These are phyloP conservation scores for Streptanthus diversifolius DNA, from an alignment of 345 rosid species.

Conservation along the genomic window DNA sequence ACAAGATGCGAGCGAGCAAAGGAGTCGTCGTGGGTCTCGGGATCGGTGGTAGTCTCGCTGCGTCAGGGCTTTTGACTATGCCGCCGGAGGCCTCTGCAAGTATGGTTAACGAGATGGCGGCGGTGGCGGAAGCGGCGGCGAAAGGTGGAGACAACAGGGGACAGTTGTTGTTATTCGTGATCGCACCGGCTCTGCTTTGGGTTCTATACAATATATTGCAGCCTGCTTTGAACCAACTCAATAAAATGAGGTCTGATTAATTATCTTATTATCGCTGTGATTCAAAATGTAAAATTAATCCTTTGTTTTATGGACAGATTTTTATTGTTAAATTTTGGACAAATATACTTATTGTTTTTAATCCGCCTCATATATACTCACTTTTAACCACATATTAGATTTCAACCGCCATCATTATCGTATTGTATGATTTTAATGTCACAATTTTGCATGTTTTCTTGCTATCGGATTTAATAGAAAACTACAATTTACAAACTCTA, in stretches of 20 bases:
- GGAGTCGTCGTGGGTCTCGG: conserved; percentile 74
- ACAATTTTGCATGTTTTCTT: no score
- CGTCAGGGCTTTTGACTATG: conserved; percentile 45
- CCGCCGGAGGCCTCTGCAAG: conserved; percentile 60
- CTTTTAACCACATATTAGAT: background rate
- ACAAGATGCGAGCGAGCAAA: conserved; percentile 62
- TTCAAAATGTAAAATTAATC: conserved; percentile 29
- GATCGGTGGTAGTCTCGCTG: conserved; percentile 64
- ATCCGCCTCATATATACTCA: background rate
- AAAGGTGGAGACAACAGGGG: conserved; percentile 65
- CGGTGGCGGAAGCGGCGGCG: conserved; percentile 40
- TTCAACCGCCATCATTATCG: background rate
- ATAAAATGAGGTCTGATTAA: conserved; percentile 70
- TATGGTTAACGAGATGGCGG: no score
- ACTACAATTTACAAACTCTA: no score
- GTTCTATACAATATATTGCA: conserved; percentile 88
- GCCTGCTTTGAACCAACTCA: conserved; percentile 94
- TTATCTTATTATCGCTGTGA: conserved; percentile 8
- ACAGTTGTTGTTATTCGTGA: conserved; percentile 70
- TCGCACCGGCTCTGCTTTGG: conserved; percentile 88
- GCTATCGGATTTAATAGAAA: no score
- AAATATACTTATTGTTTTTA: background rate
- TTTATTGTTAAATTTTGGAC: conserved; percentile 22
- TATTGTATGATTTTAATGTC: no score
- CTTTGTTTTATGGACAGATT: conserved; percentile 33